Base-by-base conservation (phyloP, 257 asterid species). In the Gentiana macrophylla region DNA sequence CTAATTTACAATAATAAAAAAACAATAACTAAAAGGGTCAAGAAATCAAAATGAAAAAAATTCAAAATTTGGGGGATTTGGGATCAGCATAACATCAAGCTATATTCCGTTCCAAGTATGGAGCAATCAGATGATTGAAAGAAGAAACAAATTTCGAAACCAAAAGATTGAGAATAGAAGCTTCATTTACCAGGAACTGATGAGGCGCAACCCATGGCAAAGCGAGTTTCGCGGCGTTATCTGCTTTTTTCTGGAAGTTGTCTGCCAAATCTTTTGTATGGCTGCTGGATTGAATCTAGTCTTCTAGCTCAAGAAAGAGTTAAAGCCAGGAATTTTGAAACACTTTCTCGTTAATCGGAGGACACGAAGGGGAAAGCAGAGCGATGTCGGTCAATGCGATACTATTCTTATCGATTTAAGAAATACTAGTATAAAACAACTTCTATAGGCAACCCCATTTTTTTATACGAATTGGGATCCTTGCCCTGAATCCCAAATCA, bases 131-230 rank as follows among this genome's bases (percentile, higher is more conserved):
- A 56, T 56, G 32, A 47, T 35, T 12, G 37, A 11, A 24, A 12
- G n/a, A 44, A 53, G 8, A 48, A 12, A 4, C 12, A 12, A 41
- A 4, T 61, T 41, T 35, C 55, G 32, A 52, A 68, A 6, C 44
- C 11, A 55, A 35, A 0, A 50, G 34, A 66, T 1, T n/a, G 15
- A 57, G 2, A 13, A 52, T 35, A 12, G 9, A 15, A 43, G 34
- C 34, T 44, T 32, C n/a, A 54, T 59, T 73, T 72, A 84, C 96
- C 96, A 66, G 94, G 86, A 67, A 77, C 70, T 6, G 94, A 87
- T 56, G 94, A 70, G 54, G 94, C 71, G 59, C 96, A 84, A 68
- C 94, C 96, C 94, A 87, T 87, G 55, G 61, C 71, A 60, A 60
- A 70, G 63, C 50, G 37, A 59, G 47, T 55, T 46, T 52, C 33